These are phyloP conservation scores for barley (Hordeum vulgare) DNA, from an alignment of 176 grass and related monocot species.

Conservation along the genomic window DNA sequence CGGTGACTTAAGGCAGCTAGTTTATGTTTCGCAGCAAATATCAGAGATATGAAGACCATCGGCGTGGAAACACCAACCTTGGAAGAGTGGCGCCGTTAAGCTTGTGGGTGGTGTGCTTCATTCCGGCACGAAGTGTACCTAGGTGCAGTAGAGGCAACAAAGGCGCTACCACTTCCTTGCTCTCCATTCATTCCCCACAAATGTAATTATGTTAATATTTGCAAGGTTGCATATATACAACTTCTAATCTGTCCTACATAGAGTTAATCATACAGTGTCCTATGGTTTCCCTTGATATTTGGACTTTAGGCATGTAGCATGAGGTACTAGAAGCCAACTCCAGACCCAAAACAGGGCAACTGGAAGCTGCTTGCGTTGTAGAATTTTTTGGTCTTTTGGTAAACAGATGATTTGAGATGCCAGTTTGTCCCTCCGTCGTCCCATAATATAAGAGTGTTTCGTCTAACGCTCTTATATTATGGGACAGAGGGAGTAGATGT, in stretches of 20 bases:
- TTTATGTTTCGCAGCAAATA: conserved; percentile 51
- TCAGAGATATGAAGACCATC: conserved; percentile 81
- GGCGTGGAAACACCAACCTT: conserved; percentile 65
- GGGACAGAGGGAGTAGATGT: too few species aligned
- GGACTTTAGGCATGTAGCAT: neutral
- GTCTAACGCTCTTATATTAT: too few species aligned
- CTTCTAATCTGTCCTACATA: neutral
- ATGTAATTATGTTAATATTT: neutral
- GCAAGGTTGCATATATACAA: neutral
- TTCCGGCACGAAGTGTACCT: neutral
- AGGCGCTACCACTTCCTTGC: neutral
- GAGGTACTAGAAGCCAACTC: neutral
- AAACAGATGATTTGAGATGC: neutral
- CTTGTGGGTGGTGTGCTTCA: neutral
- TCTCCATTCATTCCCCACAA: neutral
- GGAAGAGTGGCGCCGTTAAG: conserved; percentile 58
- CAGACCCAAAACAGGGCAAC: neutral
- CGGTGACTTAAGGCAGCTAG: neutral
- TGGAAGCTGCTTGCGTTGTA: neutral
- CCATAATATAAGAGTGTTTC: too few species aligned
- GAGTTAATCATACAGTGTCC: neutral
- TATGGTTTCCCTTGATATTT: neutral
- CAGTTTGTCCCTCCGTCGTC: too few species aligned
- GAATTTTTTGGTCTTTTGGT: neutral
- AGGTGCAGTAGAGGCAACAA: neutral